Evolutionary conservation across 1,284 basidiomycete genomes (phyloP).

Genomic region (Rhodotorula mucilaginosa): DNA sequence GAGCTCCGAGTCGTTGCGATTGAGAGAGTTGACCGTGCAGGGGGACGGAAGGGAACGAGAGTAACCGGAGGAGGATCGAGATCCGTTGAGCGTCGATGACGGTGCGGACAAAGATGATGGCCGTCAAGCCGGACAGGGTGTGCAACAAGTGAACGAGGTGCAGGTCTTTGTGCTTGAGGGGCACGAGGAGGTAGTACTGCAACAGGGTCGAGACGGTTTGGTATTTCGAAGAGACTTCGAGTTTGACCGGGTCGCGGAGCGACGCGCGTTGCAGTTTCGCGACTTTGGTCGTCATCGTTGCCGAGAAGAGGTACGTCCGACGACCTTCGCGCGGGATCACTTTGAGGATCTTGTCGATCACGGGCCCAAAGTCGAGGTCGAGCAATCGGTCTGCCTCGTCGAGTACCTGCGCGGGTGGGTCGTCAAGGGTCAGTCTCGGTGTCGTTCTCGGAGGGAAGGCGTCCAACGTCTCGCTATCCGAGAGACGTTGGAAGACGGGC

Average conservation of each 20-base stretch:
- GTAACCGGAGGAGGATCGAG: conserved; percentile 80
- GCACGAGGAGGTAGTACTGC: conserved; percentile 95
- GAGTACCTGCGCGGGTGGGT: conserved; percentile 63
- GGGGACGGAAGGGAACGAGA: conserved; percentile 94
- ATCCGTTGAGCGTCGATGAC: conserved; percentile 90
- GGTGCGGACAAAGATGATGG: conserved; percentile 94
- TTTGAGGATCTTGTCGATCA: conserved; percentile 96
- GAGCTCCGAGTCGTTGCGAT: conserved; percentile 86
- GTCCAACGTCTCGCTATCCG: too few relatives aligned
- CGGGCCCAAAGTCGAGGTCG: conserved; percentile 96
- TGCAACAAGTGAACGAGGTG: conserved; percentile 88
- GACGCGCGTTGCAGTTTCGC: conserved; percentile 96
- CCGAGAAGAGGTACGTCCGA: conserved; percentile 94
- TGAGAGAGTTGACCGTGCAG: conserved; percentile 94
- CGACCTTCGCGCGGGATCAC: conserved; percentile 84
- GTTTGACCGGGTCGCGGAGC: conserved; percentile 87
- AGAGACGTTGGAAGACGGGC: neutral
- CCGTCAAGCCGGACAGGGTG: conserved; percentile 83
- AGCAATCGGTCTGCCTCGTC: conserved; percentile 96
- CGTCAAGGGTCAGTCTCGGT: neutral
- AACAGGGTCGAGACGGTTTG: conserved; percentile 93
- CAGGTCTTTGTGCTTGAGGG: conserved; percentile 87
- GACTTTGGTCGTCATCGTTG: conserved; percentile 99
- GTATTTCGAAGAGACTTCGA: conserved; percentile 95
- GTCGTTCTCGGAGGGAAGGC: neutral